Conservation (phyloP, 2,329 filamentous ascomycete genomes). For the Aspergillus pseudotamarii region DNA sequence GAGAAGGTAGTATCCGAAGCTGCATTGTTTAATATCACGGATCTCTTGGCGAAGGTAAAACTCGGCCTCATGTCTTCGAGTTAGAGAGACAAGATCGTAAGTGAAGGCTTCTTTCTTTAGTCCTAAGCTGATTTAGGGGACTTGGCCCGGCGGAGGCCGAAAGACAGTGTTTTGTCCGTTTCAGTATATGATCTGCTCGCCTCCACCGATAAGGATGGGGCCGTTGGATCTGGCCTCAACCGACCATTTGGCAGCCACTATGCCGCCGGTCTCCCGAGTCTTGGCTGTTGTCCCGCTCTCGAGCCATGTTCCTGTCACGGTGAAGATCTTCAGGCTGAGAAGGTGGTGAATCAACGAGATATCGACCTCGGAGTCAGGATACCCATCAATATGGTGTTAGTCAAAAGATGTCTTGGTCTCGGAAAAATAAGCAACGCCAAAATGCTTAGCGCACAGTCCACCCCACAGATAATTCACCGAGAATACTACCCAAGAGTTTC, state of each 20-base stretch:
- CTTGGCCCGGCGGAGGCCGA: slow-evolving; percentile 30
- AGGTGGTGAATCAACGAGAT: background rate
- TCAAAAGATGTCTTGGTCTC: background rate
- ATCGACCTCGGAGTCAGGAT: background rate
- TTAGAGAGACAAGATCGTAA: background rate
- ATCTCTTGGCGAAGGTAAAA: slow-evolving; percentile 4
- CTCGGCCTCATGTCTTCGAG: background rate
- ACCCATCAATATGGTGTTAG: background rate
- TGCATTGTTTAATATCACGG: background rate
- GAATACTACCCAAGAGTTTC: slow-evolving; percentile 2
- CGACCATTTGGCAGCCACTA: background rate
- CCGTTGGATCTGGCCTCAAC: background rate
- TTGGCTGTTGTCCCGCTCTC: background rate
- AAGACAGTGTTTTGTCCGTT: background rate
- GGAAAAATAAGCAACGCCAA: slow-evolving; percentile 6
- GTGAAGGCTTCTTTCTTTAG: background rate
- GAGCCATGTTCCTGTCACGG: background rate
- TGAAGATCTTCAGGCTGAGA: background rate
- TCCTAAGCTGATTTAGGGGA: background rate
- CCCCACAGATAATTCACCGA: background rate
- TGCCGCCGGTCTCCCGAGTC: background rate
- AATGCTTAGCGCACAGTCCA: slow-evolving; percentile 1
- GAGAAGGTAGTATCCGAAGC: slow-evolving; percentile 4
- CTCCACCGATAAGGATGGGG: slow-evolving; percentile 2
- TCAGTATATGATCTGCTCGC: background rate